A percentile compares a stretch with the other conserved stretches of the same genome.
phyloP scores from a whole-genome alignment of 1,284 basidiomycete species.

The Xerocomus minutiporus region DNA sequence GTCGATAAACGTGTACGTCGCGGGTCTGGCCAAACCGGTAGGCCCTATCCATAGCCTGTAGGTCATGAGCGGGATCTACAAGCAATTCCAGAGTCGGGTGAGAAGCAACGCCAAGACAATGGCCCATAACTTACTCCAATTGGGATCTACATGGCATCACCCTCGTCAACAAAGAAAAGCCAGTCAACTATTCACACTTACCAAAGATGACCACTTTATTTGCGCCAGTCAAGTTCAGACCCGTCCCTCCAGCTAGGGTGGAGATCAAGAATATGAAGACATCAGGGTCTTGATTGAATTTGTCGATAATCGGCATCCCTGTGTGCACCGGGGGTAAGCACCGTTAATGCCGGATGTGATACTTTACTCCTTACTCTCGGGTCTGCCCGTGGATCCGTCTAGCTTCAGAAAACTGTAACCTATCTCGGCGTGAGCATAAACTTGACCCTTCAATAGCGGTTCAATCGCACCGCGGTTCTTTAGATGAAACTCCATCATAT shows the following conservation, averaged over 20 bases:
- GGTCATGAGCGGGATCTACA: slow-evolving; percentile 77
- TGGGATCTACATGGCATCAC: slow-evolving; percentile 57
- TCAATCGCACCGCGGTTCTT: slow-evolving; percentile 41
- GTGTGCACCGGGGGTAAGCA: slow-evolving; percentile 12
- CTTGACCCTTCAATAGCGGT: not conserved
- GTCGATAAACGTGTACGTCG: slow-evolving; percentile 79
- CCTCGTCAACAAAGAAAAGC: not conserved
- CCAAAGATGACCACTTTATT: slow-evolving; percentile 87
- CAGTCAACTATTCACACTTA: slow-evolving; percentile 30
- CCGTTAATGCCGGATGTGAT: not conserved
- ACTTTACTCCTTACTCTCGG: slow-evolving; percentile 48
- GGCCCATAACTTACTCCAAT: slow-evolving; percentile 68
- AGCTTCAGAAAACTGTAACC: slow-evolving; percentile 66
- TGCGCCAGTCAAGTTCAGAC: slow-evolving; percentile 70
- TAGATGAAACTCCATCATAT: slow-evolving; percentile 74
- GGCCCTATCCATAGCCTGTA: slow-evolving; percentile 86
- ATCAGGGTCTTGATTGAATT: slow-evolving; percentile 71
- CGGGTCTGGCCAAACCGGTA: slow-evolving; percentile 86
- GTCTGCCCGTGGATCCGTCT: slow-evolving; percentile 66
- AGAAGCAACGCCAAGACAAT: not conserved
- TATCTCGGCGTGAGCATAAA: slow-evolving; percentile 18
- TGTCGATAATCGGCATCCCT: slow-evolving; percentile 82
- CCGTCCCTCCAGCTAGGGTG: slow-evolving; percentile 72
- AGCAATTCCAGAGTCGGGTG: slow-evolving; percentile 1
- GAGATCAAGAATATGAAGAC: slow-evolving; percentile 79